Percentiles rank a stretch among this genome's conserved stretches.
Evolutionary conservation across 805 yeast species (phyloP).

Genomic region (Suhomyces faveliae): DNA sequence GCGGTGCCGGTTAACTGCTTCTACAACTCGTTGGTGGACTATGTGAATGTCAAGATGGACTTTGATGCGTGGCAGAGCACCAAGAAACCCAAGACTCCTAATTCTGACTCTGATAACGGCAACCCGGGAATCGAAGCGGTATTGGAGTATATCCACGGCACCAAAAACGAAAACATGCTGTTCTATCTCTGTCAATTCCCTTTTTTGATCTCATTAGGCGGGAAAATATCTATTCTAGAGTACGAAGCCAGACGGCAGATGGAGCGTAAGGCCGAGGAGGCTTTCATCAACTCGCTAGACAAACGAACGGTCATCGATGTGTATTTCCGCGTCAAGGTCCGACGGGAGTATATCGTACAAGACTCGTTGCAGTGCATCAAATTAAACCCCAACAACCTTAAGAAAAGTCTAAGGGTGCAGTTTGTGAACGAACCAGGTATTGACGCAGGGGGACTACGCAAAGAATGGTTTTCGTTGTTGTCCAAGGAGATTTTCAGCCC

Average conservation of each 20-base stretch:
- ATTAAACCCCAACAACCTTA: slow-evolving; percentile 55
- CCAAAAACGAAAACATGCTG: slow-evolving; percentile 23
- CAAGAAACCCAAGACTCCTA: slow-evolving; percentile 17
- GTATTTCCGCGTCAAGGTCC: slow-evolving; percentile 62
- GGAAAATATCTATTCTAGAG: slow-evolving; percentile 77
- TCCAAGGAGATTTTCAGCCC: slow-evolving; percentile 71
- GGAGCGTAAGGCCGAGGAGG: slow-evolving; percentile 88
- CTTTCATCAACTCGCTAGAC: slow-evolving; percentile 73
- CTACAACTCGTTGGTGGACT: slow-evolving; percentile 82
- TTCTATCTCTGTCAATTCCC: slow-evolving; percentile 82
- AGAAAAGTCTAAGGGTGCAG: slow-evolving; percentile 74
- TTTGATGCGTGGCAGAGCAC: slow-evolving; percentile 78
- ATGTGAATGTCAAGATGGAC: slow-evolving; percentile 71
- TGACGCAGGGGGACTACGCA: slow-evolving; percentile 92
- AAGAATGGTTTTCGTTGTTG: slow-evolving; percentile 87
- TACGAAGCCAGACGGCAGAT: slow-evolving; percentile 77
- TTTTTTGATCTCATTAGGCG: slow-evolving; percentile 74
- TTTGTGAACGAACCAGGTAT: slow-evolving; percentile 88
- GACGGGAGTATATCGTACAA: slow-evolving; percentile 63
- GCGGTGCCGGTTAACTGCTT: slow-evolving; percentile 44
- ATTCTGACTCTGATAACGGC: slow-evolving; percentile 3
- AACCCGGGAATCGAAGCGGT: slow-evolving; percentile 38
- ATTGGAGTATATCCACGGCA: slow-evolving; percentile 49
- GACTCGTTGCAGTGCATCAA: slow-evolving; percentile 73
- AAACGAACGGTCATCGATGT: slow-evolving; percentile 62